These are phyloP conservation scores for Psilocybe tampanensis DNA, from an alignment of 768 basidiomycete genomes.

Conservation along the genomic window DNA sequence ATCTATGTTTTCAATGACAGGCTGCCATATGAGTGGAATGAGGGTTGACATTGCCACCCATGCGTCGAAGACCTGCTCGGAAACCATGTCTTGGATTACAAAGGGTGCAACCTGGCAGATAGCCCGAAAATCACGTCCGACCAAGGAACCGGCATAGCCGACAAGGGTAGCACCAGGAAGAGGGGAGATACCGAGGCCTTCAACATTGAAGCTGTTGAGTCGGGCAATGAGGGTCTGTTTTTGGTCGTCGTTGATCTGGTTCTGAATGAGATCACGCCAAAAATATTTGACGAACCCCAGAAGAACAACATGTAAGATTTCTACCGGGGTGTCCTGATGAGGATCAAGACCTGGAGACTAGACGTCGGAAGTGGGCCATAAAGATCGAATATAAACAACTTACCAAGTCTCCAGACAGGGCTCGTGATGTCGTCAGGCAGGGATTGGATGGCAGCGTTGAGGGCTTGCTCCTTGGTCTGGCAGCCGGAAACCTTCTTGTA, in stretches of 20 bases:
- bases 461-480: background rate
- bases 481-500: slow-evolving; percentile 14
- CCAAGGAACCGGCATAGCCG: slow-evolving; percentile 5
- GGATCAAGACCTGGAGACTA: slow-evolving; percentile 41
- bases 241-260: slow-evolving; percentile 25
- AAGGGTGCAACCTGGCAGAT: slow-evolving; percentile 29
- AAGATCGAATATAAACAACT: background rate
- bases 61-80: slow-evolving; percentile 21
- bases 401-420: slow-evolving; percentile 35
- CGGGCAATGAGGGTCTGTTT: slow-evolving; percentile 29
- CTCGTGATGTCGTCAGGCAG: slow-evolving; percentile 25
- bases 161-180: slow-evolving; percentile 2
- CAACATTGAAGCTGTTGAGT: slow-evolving; percentile 29
- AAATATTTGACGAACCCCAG: slow-evolving; percentile 51
- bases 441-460: background rate
- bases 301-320: slow-evolving; percentile 45
- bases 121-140: slow-evolving; percentile 7
- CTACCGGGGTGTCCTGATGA: slow-evolving; percentile 44
- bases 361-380: too few relatives aligned
- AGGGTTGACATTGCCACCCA: slow-evolving; percentile 37
- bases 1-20: slow-evolving; percentile 35
- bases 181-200: slow-evolving; percentile 31
- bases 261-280: slow-evolving; percentile 41
- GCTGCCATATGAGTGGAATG: slow-evolving; percentile 41
- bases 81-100: slow-evolving; percentile 29